phyloP scores from a whole-genome alignment of 2,329 filamentous ascomycete species.

The Monilinia aucupariae region DNA sequence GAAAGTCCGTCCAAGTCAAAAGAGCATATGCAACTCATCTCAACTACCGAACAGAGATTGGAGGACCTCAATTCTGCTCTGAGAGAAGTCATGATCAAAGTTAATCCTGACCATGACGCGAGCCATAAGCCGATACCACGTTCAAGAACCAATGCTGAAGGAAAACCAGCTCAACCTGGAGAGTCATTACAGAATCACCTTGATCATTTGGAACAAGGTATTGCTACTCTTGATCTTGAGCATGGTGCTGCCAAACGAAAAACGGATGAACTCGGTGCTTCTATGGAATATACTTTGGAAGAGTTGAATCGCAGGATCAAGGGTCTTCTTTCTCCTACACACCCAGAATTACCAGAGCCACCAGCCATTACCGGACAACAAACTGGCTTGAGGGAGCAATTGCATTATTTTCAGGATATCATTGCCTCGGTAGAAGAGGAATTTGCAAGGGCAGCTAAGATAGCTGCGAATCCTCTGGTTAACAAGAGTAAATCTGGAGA shows the following conservation, averaged over 20 bases:
- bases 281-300: constrained; percentile 49
- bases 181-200: constrained; percentile 53
- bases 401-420: constrained; percentile 60
- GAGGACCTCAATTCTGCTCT: constrained; percentile 63
- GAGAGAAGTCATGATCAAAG: constrained; percentile 59
- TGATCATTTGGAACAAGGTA: constrained; percentile 63
- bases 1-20: constrained; percentile 19
- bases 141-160: constrained; percentile 41
- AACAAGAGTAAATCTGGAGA: constrained; percentile 37
- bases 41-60: constrained; percentile 59
- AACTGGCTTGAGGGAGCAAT: constrained; percentile 58
- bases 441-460: constrained; percentile 25
- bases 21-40: constrained; percentile 46
- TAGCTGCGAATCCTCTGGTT: constrained; percentile 20
- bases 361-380: constrained; percentile 52
- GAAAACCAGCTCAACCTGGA: constrained; percentile 39
- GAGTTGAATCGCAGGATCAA: constrained; percentile 61
- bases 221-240: constrained; percentile 56
- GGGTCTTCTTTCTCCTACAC: constrained; percentile 47
- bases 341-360: constrained; percentile 49
- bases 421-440: constrained; percentile 45
- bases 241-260: constrained; percentile 35
- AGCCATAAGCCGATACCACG: constrained; percentile 26
- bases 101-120: constrained; percentile 45
- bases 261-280: constrained; percentile 28